phyloP scores from a whole-genome alignment of 1,284 basidiomycete genomes.

The Vanrija humicola region DNA sequence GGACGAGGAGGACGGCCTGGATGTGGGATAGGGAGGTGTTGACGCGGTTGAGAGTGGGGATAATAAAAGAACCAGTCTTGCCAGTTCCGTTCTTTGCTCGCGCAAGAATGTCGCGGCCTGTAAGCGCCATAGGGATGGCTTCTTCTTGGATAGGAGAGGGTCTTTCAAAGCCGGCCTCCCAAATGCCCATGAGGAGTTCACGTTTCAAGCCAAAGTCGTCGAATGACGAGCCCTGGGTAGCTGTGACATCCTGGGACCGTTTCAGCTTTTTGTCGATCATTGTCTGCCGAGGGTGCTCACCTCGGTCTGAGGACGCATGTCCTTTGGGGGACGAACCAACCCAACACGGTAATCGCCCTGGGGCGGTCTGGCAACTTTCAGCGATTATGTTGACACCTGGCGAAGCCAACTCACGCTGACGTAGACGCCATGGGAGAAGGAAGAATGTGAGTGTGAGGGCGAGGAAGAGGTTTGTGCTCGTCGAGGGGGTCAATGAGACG shows the following conservation, averaged over 20 bases:
- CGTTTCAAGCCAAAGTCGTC: conserved; percentile 78
- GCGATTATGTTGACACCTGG: neutral
- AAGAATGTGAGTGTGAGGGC: neutral
- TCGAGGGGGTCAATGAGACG: neutral
- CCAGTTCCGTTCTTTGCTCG: conserved; percentile 55
- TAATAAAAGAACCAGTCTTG: conserved; percentile 92
- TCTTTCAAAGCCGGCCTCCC: conserved; percentile 93
- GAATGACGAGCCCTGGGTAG: conserved; percentile 85
- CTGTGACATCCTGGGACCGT: conserved; percentile 67
- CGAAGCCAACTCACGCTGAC: conserved; percentile 27
- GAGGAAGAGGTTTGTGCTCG: neutral
- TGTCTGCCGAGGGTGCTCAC: conserved; percentile 32
- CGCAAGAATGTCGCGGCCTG: conserved; percentile 79
- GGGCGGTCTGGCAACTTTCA: conserved; percentile 5
- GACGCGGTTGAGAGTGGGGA: conserved; percentile 90
- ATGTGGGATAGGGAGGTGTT: conserved; percentile 84
- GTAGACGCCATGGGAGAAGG: conserved; percentile 44
- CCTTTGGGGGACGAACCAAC: conserved; percentile 82
- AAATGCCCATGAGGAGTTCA: conserved; percentile 86
- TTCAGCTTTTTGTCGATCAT: conserved; percentile 1
- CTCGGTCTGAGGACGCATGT: conserved; percentile 86
- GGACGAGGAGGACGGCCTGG: conserved; percentile 89
- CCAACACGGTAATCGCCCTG: conserved; percentile 39
- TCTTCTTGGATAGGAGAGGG: conserved; percentile 99
- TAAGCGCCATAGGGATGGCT: conserved; percentile 81